Evolutionary conservation across 306 rosid species (phyloP), one percentile per base, ranked within the genome.

Genomic region (Medicago ruthenica): DNA sequence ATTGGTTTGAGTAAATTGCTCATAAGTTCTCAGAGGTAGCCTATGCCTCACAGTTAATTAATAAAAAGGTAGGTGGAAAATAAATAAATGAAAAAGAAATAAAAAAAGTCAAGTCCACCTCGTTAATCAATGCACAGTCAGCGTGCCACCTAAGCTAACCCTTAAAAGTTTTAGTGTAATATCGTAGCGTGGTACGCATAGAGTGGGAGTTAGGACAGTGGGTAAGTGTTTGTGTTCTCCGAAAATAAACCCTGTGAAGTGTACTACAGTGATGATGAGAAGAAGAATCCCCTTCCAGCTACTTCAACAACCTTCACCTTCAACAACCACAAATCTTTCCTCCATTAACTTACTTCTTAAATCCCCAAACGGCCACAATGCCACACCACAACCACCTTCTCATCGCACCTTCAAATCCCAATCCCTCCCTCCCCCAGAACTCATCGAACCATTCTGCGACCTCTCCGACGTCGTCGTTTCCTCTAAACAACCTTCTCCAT

Each of bases 401-500:
- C 6, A 39, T 20, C 54, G 47, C 60, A 57, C 73, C 70, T 24
- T 55, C 81, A 4, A 17, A 60, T 40, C 36, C 65, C 48, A 36
- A 59, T 77, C 86, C 27, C 83, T 83, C 58, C 97, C 94, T 74
- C 97, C 93, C 31, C 93, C 86, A 4, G 96, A 95, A 81, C 85
- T 97, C 83, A 73, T 92, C 34, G 89, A 95, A 65, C 97, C 97
- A 24, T 88, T 84, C 80, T 80, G 64, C 42, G 90, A 92, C 77
- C 82, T 88, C 86, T 92, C 97, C 21, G 98, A 92, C 78, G 68
- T 95, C 18, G 86, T 83, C 18, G 86, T 83, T 44, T 85, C 93
- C 2, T 53, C 83, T 44, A 81, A 81, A 14, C 77, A 85, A 20
- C 91, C 88, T 73, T 87, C 96, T 18, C 96, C 97, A 2, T 95